Evolutionary conservation across 179 eudicot genomes (phyloP).

Genomic region (Actinidia arguta): DNA sequence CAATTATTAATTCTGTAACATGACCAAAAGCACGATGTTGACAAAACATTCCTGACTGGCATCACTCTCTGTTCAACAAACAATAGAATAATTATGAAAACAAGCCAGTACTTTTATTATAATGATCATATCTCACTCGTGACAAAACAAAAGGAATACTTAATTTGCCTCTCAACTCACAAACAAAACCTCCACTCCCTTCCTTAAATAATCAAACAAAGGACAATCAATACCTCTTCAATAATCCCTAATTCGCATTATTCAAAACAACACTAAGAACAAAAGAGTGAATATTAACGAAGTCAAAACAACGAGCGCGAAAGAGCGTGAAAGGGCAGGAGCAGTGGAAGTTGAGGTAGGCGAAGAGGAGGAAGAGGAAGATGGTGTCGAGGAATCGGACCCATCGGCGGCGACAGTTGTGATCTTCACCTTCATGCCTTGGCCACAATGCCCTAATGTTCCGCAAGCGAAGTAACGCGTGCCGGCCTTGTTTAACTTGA

Average conservation of each 20-base stretch:
- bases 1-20: too few relatives aligned
- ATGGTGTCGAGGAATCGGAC: constrained; percentile 28
- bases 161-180: constrained; percentile 2
- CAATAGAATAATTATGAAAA: background rate
- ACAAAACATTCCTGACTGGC: too few relatives aligned
- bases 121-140: background rate
- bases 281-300: background rate
- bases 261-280: background rate
- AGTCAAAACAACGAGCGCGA: background rate
- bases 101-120: background rate
- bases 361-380: constrained; percentile 39
- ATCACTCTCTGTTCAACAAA: background rate
- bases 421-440: constrained; percentile 78
- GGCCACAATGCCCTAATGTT: constrained; percentile 64
- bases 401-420: constrained; percentile 39
- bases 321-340: background rate
- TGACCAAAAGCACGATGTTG: too few relatives aligned
- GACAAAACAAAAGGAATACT: background rate
- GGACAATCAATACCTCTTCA: background rate
- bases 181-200: background rate
- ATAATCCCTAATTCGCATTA: background rate
- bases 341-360: constrained; percentile 31
- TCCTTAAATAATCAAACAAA: background rate
- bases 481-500: constrained; percentile 62
- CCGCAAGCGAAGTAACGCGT: constrained; percentile 71